Evolutionary conservation across 768 basidiomycete species (phyloP), one percentile per base, ranked within the genome.

Genomic region (Amanita subjunquillea): DNA sequence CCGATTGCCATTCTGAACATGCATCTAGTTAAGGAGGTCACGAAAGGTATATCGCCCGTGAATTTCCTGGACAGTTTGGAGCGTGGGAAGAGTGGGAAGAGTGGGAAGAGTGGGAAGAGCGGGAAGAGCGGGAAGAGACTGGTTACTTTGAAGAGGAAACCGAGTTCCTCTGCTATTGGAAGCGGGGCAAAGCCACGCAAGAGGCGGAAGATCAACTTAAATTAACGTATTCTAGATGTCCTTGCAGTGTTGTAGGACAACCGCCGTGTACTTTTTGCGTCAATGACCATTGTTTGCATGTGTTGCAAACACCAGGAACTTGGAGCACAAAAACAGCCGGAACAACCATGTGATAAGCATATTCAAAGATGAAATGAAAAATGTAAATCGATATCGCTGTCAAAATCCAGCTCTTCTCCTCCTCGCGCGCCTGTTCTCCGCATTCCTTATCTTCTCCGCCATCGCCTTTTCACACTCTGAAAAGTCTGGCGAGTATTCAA

Each of bases 1-100:
- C 72, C 72, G n/a, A 65, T 74, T 38, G 71, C 69, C 2, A 61
- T 55, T 39, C 53, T 74, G n/a, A 68, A 74, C 49, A 72, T 73
- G 69, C 51, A 59, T 1, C 59, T 72, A 12, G 41, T 74, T 27
- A 71, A 74, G 57, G 57, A 67, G n/a, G 51, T 70, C n/a, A 74
- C 72, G 8, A 58, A 51, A 38, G 60, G 61, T 12, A 53, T 71
- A 10, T 67, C 69, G 2, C 73, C 72, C n/a, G 55, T 63, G 5
- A 64, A 67, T 50, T 69, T 69, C 43, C 55, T 74, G 37, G 57
- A 69, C 41, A 54, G 61, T 3, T 58, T 71, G 27, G 63, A 73
- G 41, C 50, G 29, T 17, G 2, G 2, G 8, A 42, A 42, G 23
- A 41, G 10, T 22, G 40, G 5, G 40, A 42, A 25, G 34, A 34